Evolutionary conservation across 108 stramenopile genomes (phyloP), one percentile per base, ranked within the genome.

Genomic region (Cyclotella kingstonii): DNA sequence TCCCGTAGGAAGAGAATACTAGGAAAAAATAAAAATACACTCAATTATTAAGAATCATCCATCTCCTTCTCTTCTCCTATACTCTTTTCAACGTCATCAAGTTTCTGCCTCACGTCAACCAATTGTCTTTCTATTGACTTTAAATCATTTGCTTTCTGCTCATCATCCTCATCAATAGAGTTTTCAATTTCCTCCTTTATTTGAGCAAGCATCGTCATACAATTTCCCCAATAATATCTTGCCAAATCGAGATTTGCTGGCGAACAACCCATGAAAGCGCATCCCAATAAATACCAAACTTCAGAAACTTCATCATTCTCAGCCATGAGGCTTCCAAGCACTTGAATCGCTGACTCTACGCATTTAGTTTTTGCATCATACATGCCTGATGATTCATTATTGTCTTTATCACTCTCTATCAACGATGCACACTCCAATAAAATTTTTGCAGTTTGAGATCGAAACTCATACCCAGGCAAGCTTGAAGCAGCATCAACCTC

Each of bases 221-320:
- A 79, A 44, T 67, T 72, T 51, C 89, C 77, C 54, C 79, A 78
- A 54, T 91, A 89, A 55, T 84, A 73, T 14, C 50, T 36, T 26
- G 89, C 87, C 11, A 76, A 34, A 11, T 90, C 89, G 7, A 36
- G 39, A 49, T 83, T 60, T 3, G 79, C 59, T 25, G 83, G 80
- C 18, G 63, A 42, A 36, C 68, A 70, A 6, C 75, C 63, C 39
- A 61, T 61, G 63, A 89, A 94, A 1, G 93, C 93, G 64, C 89
- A 90, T 11, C 93, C 93, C 4, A 85, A 63, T 22, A 94, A 64
- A 45, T 75, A 89, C 84, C 87, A 94, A 54, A 85, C 81, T 61
- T 94, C 93, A n/a, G 89, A 66, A 2, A 94, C 88, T 54, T 90
- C 89, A 56, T 94, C 93, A 58, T 94, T 84, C 73, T 94, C 89